Evolutionary conservation across 768 basidiomycete species (phyloP).

Genomic region (Sutorius australiensis): DNA sequence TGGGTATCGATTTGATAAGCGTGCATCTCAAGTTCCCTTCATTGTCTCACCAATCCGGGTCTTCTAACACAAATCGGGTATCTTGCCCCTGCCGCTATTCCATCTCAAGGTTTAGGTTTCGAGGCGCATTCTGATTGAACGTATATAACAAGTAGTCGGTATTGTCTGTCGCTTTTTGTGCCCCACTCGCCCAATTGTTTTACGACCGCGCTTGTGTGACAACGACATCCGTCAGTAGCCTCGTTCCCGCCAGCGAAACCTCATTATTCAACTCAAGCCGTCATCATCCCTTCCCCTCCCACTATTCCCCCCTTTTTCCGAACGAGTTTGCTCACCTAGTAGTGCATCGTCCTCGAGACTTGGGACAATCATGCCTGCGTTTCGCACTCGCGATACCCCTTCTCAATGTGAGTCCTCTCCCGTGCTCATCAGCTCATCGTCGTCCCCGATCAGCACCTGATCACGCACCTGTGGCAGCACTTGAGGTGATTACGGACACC

Average conservation of each 20-base stretch:
- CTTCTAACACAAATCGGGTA: slow-evolving; percentile 19
- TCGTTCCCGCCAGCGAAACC: slow-evolving; percentile 43
- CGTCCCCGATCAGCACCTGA: slow-evolving; percentile 1
- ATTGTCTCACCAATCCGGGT: slow-evolving; percentile 33
- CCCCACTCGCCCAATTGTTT: slow-evolving; percentile 67
- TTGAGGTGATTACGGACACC: slow-evolving; percentile 71
- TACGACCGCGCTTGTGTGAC: slow-evolving; percentile 42
- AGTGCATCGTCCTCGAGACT: slow-evolving; percentile 26
- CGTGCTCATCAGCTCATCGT: not conserved
- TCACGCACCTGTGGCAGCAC: slow-evolving; percentile 43
- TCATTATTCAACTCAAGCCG: slow-evolving; percentile 35
- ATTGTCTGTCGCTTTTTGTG: slow-evolving; percentile 57
- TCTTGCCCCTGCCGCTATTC: slow-evolving; percentile 17
- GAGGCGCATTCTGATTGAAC: slow-evolving; percentile 26
- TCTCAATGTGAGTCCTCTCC: slow-evolving; percentile 39
- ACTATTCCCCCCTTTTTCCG: slow-evolving; percentile 29
- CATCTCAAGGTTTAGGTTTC: slow-evolving; percentile 31
- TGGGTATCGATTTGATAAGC: slow-evolving; percentile 32
- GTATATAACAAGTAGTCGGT: slow-evolving; percentile 54
- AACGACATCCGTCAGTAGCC: slow-evolving; percentile 45
- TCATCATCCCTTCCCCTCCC: slow-evolving; percentile 21
- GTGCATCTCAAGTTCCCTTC: slow-evolving; percentile 25
- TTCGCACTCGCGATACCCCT: slow-evolving; percentile 74
- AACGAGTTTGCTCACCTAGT: slow-evolving; percentile 35
- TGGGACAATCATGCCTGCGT: slow-evolving; percentile 66